Evolutionary conservation across 139 green algal species (phyloP).

Genomic region (Picochlorum sp.): DNA sequence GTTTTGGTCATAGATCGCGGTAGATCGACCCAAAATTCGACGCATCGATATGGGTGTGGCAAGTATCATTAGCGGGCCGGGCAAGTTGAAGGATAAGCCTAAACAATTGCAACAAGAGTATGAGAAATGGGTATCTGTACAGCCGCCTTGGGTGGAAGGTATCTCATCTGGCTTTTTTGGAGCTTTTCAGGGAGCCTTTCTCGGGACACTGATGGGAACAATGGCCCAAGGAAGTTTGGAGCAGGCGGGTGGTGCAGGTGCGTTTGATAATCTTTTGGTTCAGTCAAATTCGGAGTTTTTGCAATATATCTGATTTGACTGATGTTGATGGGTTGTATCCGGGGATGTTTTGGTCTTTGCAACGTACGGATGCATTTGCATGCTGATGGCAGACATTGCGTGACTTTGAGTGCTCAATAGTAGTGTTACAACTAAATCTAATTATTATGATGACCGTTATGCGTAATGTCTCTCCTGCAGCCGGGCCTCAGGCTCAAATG

Average conservation of each 20-base stretch:
- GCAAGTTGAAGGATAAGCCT: slow-evolving; percentile 7
- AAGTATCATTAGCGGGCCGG: not conserved
- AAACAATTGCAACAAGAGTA: slow-evolving; percentile 24
- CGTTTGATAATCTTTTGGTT: not conserved
- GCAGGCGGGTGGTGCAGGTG: slow-evolving; percentile 3
- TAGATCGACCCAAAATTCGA: not conserved
- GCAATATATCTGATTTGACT: not conserved
- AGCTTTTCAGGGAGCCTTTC: slow-evolving; percentile 26
- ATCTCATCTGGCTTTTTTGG: slow-evolving; percentile 25
- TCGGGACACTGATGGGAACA: slow-evolving; percentile 61
- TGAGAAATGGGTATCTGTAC: slow-evolving; percentile 38
- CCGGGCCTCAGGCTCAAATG: slow-evolving; percentile 11
- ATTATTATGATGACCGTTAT: not conserved
- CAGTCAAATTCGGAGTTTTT: no score
- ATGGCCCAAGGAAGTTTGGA: slow-evolving; percentile 40
- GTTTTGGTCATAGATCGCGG: not conserved
- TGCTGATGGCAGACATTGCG: no score
- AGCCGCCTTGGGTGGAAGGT: slow-evolving; percentile 51
- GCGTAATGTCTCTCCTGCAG: not conserved
- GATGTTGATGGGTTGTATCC: no score
- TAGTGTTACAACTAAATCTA: not conserved
- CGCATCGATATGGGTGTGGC: not conserved
- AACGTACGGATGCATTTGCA: no score
- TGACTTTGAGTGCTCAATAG: no score
- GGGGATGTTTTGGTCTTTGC: no score